Conservation (phyloP, 179 eudicot species). For the Amaranthus tricolor region DNA sequence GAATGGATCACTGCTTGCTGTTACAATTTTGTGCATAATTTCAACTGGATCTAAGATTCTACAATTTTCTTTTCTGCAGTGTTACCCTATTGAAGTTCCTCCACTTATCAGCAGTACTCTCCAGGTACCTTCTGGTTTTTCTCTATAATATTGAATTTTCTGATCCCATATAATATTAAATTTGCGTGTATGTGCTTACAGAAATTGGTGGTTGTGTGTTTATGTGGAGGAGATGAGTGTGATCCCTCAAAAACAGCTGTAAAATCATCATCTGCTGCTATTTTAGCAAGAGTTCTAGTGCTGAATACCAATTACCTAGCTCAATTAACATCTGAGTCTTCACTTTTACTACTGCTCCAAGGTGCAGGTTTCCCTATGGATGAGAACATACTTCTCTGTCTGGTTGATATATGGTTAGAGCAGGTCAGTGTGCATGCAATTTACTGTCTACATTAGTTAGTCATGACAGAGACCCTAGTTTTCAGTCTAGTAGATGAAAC, state of each 20-base stretch:
- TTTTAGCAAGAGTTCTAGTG: constrained; percentile 85
- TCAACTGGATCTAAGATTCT: constrained; percentile 12
- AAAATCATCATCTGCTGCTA: constrained; percentile 83
- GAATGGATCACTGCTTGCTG: background rate
- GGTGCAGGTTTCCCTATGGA: constrained; percentile 70
- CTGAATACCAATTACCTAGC: constrained; percentile 88
- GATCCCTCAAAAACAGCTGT: constrained; percentile 89
- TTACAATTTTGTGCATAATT: background rate
- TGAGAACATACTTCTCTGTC: constrained; percentile 85
- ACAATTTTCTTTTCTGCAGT: constrained; percentile 45
- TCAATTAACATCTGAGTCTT: constrained; percentile 76
- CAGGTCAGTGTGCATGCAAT: constrained; percentile 52
- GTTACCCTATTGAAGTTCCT: constrained; percentile 89
- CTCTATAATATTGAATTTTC: constrained; percentile 6
- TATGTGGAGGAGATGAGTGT: constrained; percentile 79
- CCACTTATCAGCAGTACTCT: constrained; percentile 79
- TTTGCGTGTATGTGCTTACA: constrained; percentile 36
- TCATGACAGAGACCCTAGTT: too few relatives aligned
- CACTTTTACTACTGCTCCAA: constrained; percentile 63
- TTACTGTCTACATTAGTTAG: background rate
- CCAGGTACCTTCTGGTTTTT: constrained; percentile 51
- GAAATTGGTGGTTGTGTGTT: constrained; percentile 80
- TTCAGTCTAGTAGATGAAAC: too few relatives aligned
- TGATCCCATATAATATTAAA: constrained; percentile 14
- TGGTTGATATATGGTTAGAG: constrained; percentile 93